These are phyloP conservation scores for Calendula officinalis DNA, from an alignment of 129 eudicot species.

Conservation along the genomic window DNA sequence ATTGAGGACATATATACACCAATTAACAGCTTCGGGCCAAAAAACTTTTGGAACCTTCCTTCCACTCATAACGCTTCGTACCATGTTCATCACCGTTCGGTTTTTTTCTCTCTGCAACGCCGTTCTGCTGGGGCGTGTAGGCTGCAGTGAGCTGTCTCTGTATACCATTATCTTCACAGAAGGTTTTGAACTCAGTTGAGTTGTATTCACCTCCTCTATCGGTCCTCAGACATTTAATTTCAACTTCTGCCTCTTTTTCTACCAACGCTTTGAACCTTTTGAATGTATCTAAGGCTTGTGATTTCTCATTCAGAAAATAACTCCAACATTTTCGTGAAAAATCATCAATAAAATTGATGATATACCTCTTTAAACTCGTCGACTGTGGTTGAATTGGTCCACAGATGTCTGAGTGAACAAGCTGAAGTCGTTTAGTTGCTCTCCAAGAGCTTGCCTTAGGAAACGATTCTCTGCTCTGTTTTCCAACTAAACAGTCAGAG, in stretches of 20 bases:
- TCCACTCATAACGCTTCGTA: neutral
- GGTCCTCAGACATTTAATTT: neutral
- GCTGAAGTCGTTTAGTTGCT: conserved; percentile 7
- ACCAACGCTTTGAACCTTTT: neutral
- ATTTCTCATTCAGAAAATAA: conserved; percentile 6
- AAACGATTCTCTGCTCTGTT: conserved; percentile 2
- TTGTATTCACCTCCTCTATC: too few species aligned
- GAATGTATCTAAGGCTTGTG: neutral
- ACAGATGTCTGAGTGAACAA: conserved; percentile 11
- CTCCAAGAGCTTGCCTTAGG: too few species aligned
- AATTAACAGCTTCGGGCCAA: conserved; percentile 15
- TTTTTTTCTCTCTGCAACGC: too few species aligned
- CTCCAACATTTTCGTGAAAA: conserved; percentile 13
- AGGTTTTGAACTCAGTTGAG: neutral
- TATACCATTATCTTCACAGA: conserved; percentile 6
- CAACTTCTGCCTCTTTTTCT: neutral
- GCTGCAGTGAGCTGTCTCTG: conserved; percentile 3
- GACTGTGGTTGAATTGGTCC: conserved; percentile 13
- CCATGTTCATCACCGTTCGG: too few species aligned
- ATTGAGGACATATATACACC: conserved; percentile 15
- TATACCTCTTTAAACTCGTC: neutral
- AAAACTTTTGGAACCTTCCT: conserved; percentile 4
- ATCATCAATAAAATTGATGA: conserved; percentile 17
- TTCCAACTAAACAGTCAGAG: conserved; percentile 9
- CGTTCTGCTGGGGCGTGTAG: conserved; percentile 5